Evolutionary conservation across 2,329 filamentous ascomycete species (phyloP).

Genomic region (Colletotrichum musicola): DNA sequence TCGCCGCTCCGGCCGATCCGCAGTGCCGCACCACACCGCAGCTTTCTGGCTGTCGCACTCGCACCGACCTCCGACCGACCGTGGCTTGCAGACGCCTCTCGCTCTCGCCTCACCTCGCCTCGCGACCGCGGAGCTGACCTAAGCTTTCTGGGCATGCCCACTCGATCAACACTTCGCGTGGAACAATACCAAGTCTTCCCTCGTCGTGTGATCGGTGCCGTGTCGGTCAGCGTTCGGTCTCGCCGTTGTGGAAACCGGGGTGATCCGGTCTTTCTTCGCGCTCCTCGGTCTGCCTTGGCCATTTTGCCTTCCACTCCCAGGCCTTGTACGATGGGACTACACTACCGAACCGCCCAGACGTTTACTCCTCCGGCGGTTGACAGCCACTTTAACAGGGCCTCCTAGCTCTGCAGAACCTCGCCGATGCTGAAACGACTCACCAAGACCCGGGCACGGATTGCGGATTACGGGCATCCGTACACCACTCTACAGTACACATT

Average conservation of each 20-base stretch:
- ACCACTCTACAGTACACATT: neutral
- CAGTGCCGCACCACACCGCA: too few species aligned
- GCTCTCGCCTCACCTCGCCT: constrained; percentile 24
- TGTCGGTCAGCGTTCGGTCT: constrained; percentile 35
- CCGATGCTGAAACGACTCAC: constrained; percentile 31
- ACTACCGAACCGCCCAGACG: constrained; percentile 12
- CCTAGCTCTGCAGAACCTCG: constrained; percentile 27
- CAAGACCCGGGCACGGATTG: constrained; percentile 28
- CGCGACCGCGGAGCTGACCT: constrained; percentile 29
- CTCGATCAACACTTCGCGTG: constrained; percentile 20
- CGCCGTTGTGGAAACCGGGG: constrained; percentile 29
- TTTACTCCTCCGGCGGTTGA: constrained; percentile 18
- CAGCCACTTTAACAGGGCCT: constrained; percentile 12
- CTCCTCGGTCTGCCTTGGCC: constrained; percentile 24
- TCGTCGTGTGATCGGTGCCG: constrained; percentile 33
- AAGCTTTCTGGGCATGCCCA: constrained; percentile 25
- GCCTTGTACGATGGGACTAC: neutral
- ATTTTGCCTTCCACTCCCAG: constrained; percentile 16
- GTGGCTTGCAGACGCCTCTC: constrained; percentile 30
- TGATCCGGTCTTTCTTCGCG: constrained; percentile 8
- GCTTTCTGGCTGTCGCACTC: neutral
- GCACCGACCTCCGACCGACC: constrained; percentile 22
- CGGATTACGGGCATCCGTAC: neutral
- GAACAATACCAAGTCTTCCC: constrained; percentile 21
- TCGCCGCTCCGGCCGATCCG: too few species aligned